Conservation (phyloP, 192 early-diverging fungal genomes). For the Allomyces arbusculus region DNA sequence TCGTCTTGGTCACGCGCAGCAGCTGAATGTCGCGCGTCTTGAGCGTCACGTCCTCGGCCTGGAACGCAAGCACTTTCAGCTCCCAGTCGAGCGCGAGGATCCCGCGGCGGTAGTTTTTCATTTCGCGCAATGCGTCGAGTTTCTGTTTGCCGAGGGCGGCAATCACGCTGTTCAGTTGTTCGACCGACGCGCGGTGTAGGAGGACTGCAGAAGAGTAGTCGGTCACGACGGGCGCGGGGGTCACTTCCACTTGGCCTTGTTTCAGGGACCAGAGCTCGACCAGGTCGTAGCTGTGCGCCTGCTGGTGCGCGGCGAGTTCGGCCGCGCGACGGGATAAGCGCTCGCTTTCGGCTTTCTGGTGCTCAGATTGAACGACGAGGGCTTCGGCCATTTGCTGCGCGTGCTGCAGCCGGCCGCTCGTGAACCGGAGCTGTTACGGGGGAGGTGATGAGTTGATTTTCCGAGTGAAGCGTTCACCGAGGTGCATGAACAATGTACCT, state of each 20-base stretch:
- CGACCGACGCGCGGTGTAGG: conserved; percentile 26
- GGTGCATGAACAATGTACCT: not conserved
- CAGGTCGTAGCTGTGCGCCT: conserved; percentile 19
- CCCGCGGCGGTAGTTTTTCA: conserved; percentile 39
- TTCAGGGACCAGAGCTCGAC: conserved; percentile 27
- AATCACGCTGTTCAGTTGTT: conserved; percentile 29
- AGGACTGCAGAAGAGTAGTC: conserved; percentile 31
- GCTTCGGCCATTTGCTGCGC: conserved; percentile 10
- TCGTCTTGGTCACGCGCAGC: conserved; percentile 35
- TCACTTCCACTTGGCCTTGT: conserved; percentile 40
- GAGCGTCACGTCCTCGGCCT: conserved; percentile 31
- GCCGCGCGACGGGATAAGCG: conserved; percentile 20
- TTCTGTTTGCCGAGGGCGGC: conserved; percentile 24
- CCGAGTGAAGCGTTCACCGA: no score
- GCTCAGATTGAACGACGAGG: conserved; percentile 5
- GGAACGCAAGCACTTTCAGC: conserved; percentile 40
- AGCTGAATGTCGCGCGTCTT: conserved; percentile 37
- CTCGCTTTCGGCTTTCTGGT: conserved; percentile 12
- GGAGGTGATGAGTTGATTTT: no score
- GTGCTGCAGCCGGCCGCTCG: conserved; percentile 4
- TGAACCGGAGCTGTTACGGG: no score
- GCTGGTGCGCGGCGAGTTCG: conserved; percentile 5
- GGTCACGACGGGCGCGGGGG: conserved; percentile 35
- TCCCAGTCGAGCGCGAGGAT: conserved; percentile 46
- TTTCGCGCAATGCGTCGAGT: conserved; percentile 35